Evolutionary conservation across 108 stramenopile species (phyloP).

Genomic region (Cylindrotheca fusiformis): DNA sequence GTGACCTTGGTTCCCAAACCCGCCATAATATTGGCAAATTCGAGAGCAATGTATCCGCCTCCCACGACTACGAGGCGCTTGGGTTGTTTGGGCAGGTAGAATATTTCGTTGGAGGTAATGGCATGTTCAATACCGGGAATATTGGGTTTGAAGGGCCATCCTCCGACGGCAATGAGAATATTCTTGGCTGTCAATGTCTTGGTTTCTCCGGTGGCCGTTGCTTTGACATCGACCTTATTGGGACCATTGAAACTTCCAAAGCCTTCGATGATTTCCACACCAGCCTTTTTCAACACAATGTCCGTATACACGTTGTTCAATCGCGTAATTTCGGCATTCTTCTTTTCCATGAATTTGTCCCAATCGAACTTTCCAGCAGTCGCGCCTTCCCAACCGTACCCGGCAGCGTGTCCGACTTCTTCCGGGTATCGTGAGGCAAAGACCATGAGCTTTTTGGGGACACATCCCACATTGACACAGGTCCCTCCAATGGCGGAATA

Average conservation of each 20-base stretch:
- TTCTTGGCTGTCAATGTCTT: slow-evolving; percentile 64
- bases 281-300: slow-evolving; percentile 57
- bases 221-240: slow-evolving; percentile 19
- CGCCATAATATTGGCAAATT: slow-evolving; percentile 87
- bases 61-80: slow-evolving; percentile 83
- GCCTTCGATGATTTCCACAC: slow-evolving; percentile 61
- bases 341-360: slow-evolving; percentile 57
- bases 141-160: slow-evolving; percentile 69
- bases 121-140: slow-evolving; percentile 81
- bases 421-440: slow-evolving; percentile 60
- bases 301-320: slow-evolving; percentile 67
- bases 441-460: slow-evolving; percentile 62
- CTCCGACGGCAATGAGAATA: slow-evolving; percentile 83
- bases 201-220: slow-evolving; percentile 16
- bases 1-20: slow-evolving; percentile 84
- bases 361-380: slow-evolving; percentile 52
- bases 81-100: slow-evolving; percentile 81
- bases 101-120: slow-evolving; percentile 85
- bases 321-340: slow-evolving; percentile 57
- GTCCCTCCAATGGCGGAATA: slow-evolving; percentile 83
- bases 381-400: slow-evolving; percentile 67
- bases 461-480: slow-evolving; percentile 96
- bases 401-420: slow-evolving; percentile 49
- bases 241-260: slow-evolving; percentile 32
- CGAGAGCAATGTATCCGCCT: slow-evolving; percentile 91